Conservation (phyloP, 202 grass and related monocot species). For the Panicum hallii region DNA sequence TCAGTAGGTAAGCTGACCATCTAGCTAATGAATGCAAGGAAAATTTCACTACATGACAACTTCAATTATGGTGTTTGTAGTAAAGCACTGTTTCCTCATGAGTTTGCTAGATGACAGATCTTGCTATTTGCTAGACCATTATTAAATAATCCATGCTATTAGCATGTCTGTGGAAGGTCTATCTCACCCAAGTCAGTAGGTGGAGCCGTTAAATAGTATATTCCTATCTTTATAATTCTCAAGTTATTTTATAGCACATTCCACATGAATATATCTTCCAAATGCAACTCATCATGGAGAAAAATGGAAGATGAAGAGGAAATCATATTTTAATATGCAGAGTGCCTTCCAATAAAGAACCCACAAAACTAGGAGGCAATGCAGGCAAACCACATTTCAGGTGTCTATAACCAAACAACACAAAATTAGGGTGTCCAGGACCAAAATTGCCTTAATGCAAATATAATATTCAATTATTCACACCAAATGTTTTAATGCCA, state of each 20-base stretch:
- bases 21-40: not conserved
- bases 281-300: not conserved
- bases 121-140: not conserved
- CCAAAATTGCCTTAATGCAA: not conserved
- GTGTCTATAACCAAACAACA: not conserved
- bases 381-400: not conserved
- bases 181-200: not conserved
- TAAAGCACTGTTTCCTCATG: not conserved
- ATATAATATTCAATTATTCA: conserved; percentile 24
- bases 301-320: not conserved
- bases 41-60: not conserved
- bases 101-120: not conserved
- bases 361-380: not conserved
- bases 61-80: not conserved
- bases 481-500: conserved; percentile 32
- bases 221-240: not conserved
- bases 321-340: not conserved
- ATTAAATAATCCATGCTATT: not conserved
- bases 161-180: not conserved
- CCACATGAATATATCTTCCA: not conserved
- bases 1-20: not conserved
- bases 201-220: not conserved
- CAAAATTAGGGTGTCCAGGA: not conserved
- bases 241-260: not conserved
- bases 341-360: not conserved